A percentile compares a stretch with the other conserved stretches of the same genome.
These are phyloP conservation scores for Boletellus emodensis DNA, from an alignment of 768 basidiomycete genomes.

Conservation along the genomic window DNA sequence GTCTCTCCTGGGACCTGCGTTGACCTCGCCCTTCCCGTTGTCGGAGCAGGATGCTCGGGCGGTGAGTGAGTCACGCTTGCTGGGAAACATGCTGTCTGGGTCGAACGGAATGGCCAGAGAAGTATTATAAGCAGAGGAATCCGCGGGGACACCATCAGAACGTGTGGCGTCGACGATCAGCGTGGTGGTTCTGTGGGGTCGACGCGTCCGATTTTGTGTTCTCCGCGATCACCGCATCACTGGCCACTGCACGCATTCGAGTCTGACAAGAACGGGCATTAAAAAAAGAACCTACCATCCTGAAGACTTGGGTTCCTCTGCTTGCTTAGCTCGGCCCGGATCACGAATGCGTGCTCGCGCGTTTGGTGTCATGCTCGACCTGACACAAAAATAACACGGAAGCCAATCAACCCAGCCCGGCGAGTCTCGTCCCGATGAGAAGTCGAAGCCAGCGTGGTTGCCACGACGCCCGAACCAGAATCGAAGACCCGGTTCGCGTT, in stretches of 20 bases:
- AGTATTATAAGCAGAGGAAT: not conserved
- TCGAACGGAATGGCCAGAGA: not conserved
- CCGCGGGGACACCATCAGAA: not conserved
- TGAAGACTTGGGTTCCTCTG: no score
- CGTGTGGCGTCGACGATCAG: not conserved
- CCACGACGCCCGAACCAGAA: no score
- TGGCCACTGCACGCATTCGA: not conserved
- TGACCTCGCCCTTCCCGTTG: not conserved
- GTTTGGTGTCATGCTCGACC: no score
- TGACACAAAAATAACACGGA: no score
- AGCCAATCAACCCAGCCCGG: no score
- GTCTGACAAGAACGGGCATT: not conserved
- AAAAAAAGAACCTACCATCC: not conserved
- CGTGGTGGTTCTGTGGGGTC: not conserved
- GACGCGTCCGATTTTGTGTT: no score
- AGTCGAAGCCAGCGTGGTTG: no score
- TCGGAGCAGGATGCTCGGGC: not conserved
- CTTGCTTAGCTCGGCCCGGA: no score
- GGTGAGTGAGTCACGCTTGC: not conserved
- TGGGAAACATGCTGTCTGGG: not conserved
- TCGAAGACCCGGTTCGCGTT: no score
- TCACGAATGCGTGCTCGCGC: no score
- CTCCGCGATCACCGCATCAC: not conserved
- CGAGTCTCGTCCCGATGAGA: no score
- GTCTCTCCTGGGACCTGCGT: constrained; percentile 4